Conservation (phyloP, 2,329 filamentous ascomycete species). For the Penicillium palitans region DNA sequence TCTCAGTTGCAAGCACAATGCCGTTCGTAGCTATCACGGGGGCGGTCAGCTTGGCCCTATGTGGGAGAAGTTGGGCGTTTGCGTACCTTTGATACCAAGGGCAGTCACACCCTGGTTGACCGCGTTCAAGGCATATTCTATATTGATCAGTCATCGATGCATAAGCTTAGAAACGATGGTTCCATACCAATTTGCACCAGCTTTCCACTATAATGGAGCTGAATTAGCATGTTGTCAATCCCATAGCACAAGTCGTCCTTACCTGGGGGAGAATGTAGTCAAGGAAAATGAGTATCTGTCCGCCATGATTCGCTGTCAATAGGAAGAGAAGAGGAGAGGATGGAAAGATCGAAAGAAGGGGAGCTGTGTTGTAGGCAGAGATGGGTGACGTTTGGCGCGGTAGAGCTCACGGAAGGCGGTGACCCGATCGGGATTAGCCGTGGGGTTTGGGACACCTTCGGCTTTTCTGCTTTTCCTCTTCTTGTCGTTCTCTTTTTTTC, state of each 20-base stretch:
- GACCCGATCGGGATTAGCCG: constrained; percentile 20
- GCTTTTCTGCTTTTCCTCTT: constrained; percentile 19
- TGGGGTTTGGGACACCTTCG: constrained; percentile 8
- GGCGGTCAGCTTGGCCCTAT: constrained; percentile 17
- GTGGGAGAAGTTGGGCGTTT: not conserved
- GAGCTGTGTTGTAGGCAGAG: constrained; percentile 28
- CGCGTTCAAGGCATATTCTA: constrained; percentile 98
- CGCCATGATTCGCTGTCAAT: constrained; percentile 64
- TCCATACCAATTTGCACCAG: constrained; percentile 90
- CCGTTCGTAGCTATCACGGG: constrained; percentile 79
- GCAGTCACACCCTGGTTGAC: constrained; percentile 99
- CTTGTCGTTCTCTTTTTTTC: not conserved
- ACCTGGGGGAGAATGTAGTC: constrained; percentile 98
- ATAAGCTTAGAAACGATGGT: not conserved
- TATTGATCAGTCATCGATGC: constrained; percentile 18
- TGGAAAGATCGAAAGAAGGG: constrained; percentile 18
- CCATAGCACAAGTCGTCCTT: constrained; percentile 27
- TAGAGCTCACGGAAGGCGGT: constrained; percentile 27
- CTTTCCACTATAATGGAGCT: constrained; percentile 70
- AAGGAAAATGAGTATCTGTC: constrained; percentile 99
- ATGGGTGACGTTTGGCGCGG: constrained; percentile 34
- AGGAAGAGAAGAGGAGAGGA: constrained; percentile 17
- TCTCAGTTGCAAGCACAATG: constrained; percentile 97
- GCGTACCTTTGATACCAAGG: constrained; percentile 91
- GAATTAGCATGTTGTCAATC: constrained; percentile 46